phyloP scores from a whole-genome alignment of 441 rosid genomes.

The Syzygium syzygioides region DNA sequence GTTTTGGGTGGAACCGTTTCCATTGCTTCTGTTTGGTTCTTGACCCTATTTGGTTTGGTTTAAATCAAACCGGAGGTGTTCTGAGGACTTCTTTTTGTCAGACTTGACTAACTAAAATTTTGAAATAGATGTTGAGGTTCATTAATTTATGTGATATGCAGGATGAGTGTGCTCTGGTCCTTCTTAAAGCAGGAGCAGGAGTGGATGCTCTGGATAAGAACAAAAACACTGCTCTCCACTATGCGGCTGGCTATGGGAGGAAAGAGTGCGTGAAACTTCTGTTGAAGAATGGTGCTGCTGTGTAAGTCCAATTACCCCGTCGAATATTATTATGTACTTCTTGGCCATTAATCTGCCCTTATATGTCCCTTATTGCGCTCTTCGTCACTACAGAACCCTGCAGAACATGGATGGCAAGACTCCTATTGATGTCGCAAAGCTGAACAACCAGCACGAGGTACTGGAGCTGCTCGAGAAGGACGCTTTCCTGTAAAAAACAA shows the following conservation, averaged over 20 bases:
- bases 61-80: background rate
- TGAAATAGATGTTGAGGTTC: background rate
- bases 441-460: conserved; percentile 88
- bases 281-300: conserved; percentile 89
- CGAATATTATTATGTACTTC: background rate
- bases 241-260: conserved; percentile 96
- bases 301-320: conserved; percentile 46
- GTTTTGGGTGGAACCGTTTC: background rate
- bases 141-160: conserved; percentile 17
- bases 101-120: background rate
- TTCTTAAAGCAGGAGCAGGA: conserved; percentile 78
- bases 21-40: background rate
- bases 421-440: conserved; percentile 97
- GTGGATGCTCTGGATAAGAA: conserved; percentile 93
- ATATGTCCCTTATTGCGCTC: background rate
- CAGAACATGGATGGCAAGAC: conserved; percentile 93
- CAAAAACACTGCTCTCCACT: conserved; percentile 95
- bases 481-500: conserved; percentile 64
- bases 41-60: background rate
- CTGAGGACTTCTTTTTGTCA: background rate
- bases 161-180: conserved; percentile 86
- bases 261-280: conserved; percentile 94
- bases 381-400: conserved; percentile 51
- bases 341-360: background rate
- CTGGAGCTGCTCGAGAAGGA: conserved; percentile 92